Percentiles rank a stretch among this genome's conserved stretches.
These are phyloP conservation scores for Trametes cubensis DNA, from an alignment of 768 basidiomycete species.

Conservation along the genomic window DNA sequence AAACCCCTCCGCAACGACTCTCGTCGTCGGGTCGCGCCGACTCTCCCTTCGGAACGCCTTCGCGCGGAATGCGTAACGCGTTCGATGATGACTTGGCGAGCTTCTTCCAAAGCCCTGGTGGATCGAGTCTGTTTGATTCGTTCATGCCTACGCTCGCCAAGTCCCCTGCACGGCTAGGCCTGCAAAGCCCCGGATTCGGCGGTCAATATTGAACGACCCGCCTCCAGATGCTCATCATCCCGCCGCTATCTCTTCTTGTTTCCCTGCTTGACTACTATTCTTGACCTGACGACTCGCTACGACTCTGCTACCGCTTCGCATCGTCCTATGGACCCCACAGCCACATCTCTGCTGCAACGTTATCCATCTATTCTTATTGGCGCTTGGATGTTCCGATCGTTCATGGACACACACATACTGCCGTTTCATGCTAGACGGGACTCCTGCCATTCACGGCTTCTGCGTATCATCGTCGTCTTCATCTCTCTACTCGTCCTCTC, in stretches of 20 bases:
- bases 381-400: constrained; percentile 11
- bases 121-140: constrained; percentile 9
- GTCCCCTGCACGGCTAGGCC: constrained; percentile 5
- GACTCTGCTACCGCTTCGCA: background rate
- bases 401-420: constrained; percentile 12
- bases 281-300: background rate
- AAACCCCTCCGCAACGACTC: constrained; percentile 42
- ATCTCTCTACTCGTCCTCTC: background rate
- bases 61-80: constrained; percentile 57
- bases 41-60: constrained; percentile 36
- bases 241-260: background rate
- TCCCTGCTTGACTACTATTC: background rate
- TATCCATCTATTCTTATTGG: constrained; percentile 22
- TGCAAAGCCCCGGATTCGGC: constrained; percentile 16
- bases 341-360: background rate
- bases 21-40: constrained; percentile 40
- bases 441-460: constrained; percentile 17
- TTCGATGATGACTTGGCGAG: constrained; percentile 75
- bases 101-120: constrained; percentile 33
- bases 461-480: background rate
- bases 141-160: constrained; percentile 1
- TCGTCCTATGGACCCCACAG: too few relatives aligned
- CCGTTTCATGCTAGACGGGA: constrained; percentile 17
- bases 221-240: background rate
- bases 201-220: constrained; percentile 1